Base-by-base conservation (phyloP, 164 flowering plant species). In the Aristolochia contorta region DNA sequence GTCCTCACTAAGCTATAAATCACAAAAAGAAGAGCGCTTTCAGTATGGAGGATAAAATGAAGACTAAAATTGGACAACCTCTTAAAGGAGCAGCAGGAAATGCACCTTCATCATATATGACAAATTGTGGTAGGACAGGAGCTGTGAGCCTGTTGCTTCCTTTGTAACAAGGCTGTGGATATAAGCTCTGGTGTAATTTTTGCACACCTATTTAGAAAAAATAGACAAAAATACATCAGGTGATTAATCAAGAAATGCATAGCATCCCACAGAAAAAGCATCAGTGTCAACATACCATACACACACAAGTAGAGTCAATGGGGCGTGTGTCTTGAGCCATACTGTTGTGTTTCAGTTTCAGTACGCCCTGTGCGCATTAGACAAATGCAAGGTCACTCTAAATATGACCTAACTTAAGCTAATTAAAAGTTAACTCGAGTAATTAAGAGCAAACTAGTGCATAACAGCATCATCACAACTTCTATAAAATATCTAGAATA, bases 101-200 rank as follows among this genome's bases (percentile, higher is more conserved):
- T 49, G 10, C 74, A 91, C 97, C 96, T 78, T 77, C 93, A 93
- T 69, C 97, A 93, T 93, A 70, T 82, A 86, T 73, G 77, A 75
- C 67, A 93, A 66, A 75, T 93, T 93, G 71, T 93, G 97, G 72
- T 88, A 91, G 22, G 99, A 88, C 22, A 93, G 60, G 71, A 93
- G 99, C 65, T 91, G 96, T 63, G 95, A 88, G 52, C 99, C 99
- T 97, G 88, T 88, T 41, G 96, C 95, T 78, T 93, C 97, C 71
- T 88, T 91, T 20, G 97, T 91, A n/a, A 93, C 99, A 67, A 93
- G 89, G 71, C 80, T 78, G 79, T 88, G 99, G 52, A 93, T 73
- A 60, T 90, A 90, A 43, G 99, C 93, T 71, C 99, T 78, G 22
- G 88, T 70, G 65, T 86, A 93, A n/a, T 78, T 93, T 78, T 85